Evolutionary conservation across 1,284 basidiomycete genomes (phyloP), one percentile per base, ranked within the genome.

Genomic region (Clitocybe nebularis): DNA sequence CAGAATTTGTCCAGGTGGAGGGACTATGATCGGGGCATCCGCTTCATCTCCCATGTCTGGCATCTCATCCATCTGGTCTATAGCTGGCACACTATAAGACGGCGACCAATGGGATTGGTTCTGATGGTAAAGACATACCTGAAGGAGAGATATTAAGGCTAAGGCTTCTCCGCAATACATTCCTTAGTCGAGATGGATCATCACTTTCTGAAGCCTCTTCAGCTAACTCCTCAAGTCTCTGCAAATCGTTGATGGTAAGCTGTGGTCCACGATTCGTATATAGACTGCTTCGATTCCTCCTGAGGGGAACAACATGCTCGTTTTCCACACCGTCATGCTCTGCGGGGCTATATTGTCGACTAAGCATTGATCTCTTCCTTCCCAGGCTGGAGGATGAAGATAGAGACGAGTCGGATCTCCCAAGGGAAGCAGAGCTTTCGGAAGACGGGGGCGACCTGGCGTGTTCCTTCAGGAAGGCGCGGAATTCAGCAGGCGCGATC

Each of bases 401-500:
- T 22, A 63, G 49, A 41, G 73, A 72, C 22, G 65, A 63, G 34
- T 56, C 50, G 43, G 67, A 60, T 56, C 66, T 53, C 54, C 59
- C 44, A 14, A 50, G 54, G 45, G 50, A 30, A 45, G 47, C 58
- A 39, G 62, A 45, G 22, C 67, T 75, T 56, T 84, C 81, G 21
- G 70, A 61, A 11, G 74, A 65, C 32, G 63, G 71, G 46, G 61
- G 72, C 7, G 76, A 67, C 59, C 81, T 68, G 44, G 94, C 83
- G 68, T 98, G 95, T 55, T 96, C 89, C 63, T 94, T 90, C 53
- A 99, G 80, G 59, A 98, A 97, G 20, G 84, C 84, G 46, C 92
- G 84, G 66, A 99, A 99, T 66, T 98, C 93, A 39, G 84, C 84
- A 7, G 96, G 96, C 1, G 94, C 95, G 59, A 99, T 89, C 69